These are phyloP conservation scores for Guyanaporus albipodus DNA, from an alignment of 768 basidiomycete species.

Conservation along the genomic window DNA sequence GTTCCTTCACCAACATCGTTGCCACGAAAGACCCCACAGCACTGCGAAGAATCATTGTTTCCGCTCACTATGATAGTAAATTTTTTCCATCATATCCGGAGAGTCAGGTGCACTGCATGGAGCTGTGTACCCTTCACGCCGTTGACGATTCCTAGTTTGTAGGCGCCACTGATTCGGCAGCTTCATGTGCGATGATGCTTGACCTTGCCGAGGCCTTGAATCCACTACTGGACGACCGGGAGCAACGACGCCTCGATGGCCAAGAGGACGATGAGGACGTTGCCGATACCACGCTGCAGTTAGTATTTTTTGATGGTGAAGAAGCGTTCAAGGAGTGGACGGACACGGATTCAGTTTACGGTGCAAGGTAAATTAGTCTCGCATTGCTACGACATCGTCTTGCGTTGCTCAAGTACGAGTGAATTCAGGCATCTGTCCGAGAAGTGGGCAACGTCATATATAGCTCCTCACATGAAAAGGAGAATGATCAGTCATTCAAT, in stretches of 20 bases:
- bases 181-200: conserved; percentile 90
- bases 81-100: conserved; percentile 67
- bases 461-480: conserved; percentile 57
- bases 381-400: not conserved
- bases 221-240: conserved; percentile 61
- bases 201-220: conserved; percentile 86
- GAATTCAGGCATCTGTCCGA: conserved; percentile 75
- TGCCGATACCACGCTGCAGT: conserved; percentile 80
- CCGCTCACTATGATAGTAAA: conserved; percentile 95
- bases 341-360: conserved; percentile 85
- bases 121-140: not conserved
- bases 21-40: conserved; percentile 94
- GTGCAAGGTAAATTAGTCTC: conserved; percentile 62
- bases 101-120: conserved; percentile 57
- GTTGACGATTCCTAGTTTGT: conserved; percentile 61
- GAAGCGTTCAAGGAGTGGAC: conserved; percentile 95
- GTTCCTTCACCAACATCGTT: conserved; percentile 83
- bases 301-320: conserved; percentile 97
- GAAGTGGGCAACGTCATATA: conserved; percentile 72
- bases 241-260: conserved; percentile 50
- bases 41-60: conserved; percentile 72
- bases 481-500: conserved; percentile 48
- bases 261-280: conserved; percentile 71
- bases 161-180: conserved; percentile 96
- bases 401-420: conserved; percentile 1